phyloP scores from a whole-genome alignment of 768 basidiomycete species.

The Agaricus subrufescens region DNA sequence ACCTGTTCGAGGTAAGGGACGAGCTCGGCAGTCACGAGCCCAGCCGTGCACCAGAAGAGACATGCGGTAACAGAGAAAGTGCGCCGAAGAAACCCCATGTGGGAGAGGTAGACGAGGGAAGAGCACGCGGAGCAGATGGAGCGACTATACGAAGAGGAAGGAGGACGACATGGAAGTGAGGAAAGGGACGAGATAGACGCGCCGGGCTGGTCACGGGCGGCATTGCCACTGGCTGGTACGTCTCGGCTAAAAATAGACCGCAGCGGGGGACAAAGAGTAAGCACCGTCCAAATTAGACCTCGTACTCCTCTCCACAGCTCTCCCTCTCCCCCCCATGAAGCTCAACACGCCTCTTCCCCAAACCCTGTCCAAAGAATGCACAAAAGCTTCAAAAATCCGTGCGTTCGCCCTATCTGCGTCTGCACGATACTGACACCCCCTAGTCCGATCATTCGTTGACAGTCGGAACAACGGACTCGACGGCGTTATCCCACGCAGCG shows the following conservation, averaged over 20 bases:
- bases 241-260: background rate
- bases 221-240: too few relatives aligned
- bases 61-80: background rate
- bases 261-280: background rate
- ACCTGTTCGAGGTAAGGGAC: conserved; percentile 26
- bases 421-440: conserved; percentile 3
- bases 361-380: conserved; percentile 75
- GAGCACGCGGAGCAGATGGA: background rate
- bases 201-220: too few relatives aligned
- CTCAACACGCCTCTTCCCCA: conserved; percentile 47
- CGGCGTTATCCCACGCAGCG: conserved; percentile 51
- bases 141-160: background rate
- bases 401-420: conserved; percentile 20
- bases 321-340: conserved; percentile 30
- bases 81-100: background rate
- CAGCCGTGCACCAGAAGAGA: background rate
- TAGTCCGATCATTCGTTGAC: conserved; percentile 85
- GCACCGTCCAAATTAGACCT: conserved; percentile 2
- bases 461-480: conserved; percentile 79
- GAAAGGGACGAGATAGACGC: background rate
- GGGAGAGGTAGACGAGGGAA: background rate
- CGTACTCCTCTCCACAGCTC: background rate
- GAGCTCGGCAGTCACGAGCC: background rate
- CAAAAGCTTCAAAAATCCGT: conserved; percentile 88
- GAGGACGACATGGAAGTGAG: background rate